phyloP scores from a whole-genome alignment of 352 stramenopile genomes.

The Peronospora destructor region DNA sequence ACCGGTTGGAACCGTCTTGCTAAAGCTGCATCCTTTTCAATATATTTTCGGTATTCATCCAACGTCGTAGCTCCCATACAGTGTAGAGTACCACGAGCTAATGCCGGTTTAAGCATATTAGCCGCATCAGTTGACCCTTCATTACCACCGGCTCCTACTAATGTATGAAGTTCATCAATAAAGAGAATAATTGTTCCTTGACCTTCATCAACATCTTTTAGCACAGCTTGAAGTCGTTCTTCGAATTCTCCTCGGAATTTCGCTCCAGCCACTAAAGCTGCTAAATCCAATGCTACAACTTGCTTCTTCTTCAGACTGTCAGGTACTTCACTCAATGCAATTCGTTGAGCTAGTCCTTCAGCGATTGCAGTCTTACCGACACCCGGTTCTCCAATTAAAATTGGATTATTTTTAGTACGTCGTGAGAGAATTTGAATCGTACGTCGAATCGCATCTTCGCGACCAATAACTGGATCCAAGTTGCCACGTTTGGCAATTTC shows the following conservation, averaged over 20 bases:
- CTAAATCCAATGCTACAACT: slow-evolving; percentile 93
- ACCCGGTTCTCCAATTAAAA: slow-evolving; percentile 95
- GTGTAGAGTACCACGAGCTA: slow-evolving; percentile 87
- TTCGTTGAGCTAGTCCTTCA: slow-evolving; percentile 94
- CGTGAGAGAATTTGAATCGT: slow-evolving; percentile 93
- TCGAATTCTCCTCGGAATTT: slow-evolving; percentile 96
- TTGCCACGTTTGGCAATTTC: slow-evolving; percentile 62
- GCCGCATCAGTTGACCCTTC: slow-evolving; percentile 87
- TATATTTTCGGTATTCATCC: slow-evolving; percentile 93
- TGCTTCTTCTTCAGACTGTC: slow-evolving; percentile 91
- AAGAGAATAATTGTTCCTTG: slow-evolving; percentile 94
- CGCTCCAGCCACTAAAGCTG: slow-evolving; percentile 91
- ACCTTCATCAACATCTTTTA: slow-evolving; percentile 92
- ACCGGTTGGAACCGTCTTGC: slow-evolving; percentile 97
- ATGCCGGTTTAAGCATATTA: slow-evolving; percentile 94
- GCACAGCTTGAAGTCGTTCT: slow-evolving; percentile 93
- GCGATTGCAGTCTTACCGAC: slow-evolving; percentile 94
- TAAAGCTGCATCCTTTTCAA: slow-evolving; percentile 96
- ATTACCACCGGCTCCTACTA: slow-evolving; percentile 87
- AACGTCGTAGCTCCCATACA: slow-evolving; percentile 92
- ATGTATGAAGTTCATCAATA: slow-evolving; percentile 93
- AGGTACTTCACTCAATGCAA: slow-evolving; percentile 91
- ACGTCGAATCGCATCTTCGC: slow-evolving; percentile 92
- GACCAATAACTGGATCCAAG: slow-evolving; percentile 91
- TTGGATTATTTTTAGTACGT: slow-evolving; percentile 97